Percentiles rank a stretch among this genome's conserved stretches.
These are phyloP conservation scores for Acanthochlamys bracteata DNA, from an alignment of 106 monocot genomes.

Conservation along the genomic window DNA sequence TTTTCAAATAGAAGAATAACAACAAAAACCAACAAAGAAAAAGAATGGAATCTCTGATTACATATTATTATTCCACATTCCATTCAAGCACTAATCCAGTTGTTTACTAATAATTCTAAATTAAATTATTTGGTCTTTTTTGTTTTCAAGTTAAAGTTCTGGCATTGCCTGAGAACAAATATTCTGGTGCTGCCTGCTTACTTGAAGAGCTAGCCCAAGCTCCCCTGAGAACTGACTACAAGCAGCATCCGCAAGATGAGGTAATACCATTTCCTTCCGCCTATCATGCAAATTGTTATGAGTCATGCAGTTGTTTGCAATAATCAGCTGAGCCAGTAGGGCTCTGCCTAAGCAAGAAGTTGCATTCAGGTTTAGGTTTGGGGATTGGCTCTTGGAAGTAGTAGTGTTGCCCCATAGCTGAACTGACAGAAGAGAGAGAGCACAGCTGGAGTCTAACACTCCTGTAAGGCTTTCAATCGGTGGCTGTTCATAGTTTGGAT, in stretches of 20 bases:
- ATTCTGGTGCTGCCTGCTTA: conserved; percentile 12
- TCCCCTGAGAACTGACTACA: conserved; percentile 53
- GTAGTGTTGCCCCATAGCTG: conserved; percentile 34
- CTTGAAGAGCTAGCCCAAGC: conserved; percentile 82
- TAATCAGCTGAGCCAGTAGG: conserved; percentile 16
- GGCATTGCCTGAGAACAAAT: too few relatives aligned
- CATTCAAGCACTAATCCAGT: too few relatives aligned
- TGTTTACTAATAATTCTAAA: too few relatives aligned
- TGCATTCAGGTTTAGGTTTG: neutral
- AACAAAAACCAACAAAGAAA: too few relatives aligned
- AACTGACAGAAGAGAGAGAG: conserved; percentile 99
- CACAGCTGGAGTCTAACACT: conserved; percentile 73
- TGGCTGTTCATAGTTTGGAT: neutral
- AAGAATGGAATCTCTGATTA: too few relatives aligned
- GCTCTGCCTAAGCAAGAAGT: conserved; percentile 13
- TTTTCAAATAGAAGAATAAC: too few relatives aligned
- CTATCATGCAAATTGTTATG: too few relatives aligned
- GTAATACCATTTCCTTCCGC: conserved; percentile 21
- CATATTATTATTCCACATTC: too few relatives aligned
- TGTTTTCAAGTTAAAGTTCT: too few relatives aligned
- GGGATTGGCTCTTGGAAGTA: too few relatives aligned
- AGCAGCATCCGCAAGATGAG: conserved; percentile 1
- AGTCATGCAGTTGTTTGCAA: neutral
- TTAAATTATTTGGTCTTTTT: neutral
- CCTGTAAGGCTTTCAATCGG: conserved; percentile 31